phyloP scores from a whole-genome alignment of 2,329 filamentous ascomycete species.

The Gliomastix tumulicola region DNA sequence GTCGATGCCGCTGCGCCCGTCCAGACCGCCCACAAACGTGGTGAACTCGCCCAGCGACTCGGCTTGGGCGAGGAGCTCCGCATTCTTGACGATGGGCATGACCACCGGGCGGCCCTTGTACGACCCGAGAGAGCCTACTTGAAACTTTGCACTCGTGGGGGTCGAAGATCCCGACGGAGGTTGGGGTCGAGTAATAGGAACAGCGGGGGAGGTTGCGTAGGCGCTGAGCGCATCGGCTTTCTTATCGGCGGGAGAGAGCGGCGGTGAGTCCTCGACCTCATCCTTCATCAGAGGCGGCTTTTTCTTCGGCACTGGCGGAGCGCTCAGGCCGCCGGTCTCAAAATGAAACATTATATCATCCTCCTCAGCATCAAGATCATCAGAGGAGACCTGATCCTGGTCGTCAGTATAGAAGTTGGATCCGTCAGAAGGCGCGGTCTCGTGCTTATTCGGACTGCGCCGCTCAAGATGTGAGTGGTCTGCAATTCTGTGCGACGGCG shows the following conservation, averaged over 20 bases:
- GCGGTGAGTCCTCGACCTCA: constrained; percentile 17
- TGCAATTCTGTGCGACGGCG: too few relatives aligned
- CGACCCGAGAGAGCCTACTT: constrained; percentile 40
- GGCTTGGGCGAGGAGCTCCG: constrained; percentile 40
- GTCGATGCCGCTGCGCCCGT: constrained; percentile 42
- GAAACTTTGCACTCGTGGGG: constrained; percentile 23
- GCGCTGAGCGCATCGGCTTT: constrained; percentile 16
- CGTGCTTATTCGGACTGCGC: too few relatives aligned
- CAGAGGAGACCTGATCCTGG: constrained; percentile 5
- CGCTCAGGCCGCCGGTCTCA: constrained; percentile 25
- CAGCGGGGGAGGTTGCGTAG: constrained; percentile 36
- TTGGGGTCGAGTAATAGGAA: constrained; percentile 26
- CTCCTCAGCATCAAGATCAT: constrained; percentile 20
- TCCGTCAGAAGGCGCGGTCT: too few relatives aligned
- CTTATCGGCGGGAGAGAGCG: constrained; percentile 5
- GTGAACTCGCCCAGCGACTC: constrained; percentile 39
- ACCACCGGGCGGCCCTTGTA: constrained; percentile 46
- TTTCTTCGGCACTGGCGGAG: constrained; percentile 16
- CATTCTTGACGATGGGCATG: constrained; percentile 43
- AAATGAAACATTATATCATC: constrained; percentile 41
- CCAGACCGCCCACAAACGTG: constrained; percentile 45
- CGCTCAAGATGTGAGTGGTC: too few relatives aligned
- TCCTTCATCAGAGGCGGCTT: constrained; percentile 17
- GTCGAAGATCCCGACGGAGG: constrained; percentile 15
- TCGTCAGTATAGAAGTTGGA: too few relatives aligned